Base-by-base conservation (phyloP, 2,329 filamentous ascomycete species). In the Colletotrichum musae region DNA sequence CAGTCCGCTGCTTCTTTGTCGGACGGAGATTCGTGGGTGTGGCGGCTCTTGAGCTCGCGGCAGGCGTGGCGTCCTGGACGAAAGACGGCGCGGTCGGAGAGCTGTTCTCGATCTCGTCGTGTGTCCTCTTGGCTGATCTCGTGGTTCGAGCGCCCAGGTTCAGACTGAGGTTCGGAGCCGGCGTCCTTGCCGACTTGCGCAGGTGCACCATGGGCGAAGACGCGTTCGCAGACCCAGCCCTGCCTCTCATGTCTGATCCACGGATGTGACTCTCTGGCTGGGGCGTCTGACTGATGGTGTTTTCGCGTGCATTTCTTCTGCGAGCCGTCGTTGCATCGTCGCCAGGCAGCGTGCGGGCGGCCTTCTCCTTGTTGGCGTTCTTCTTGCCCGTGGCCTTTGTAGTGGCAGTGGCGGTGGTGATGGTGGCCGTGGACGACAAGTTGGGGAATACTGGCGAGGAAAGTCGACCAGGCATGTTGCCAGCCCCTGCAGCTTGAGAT, bases 1-100 rank as follows among this genome's bases (percentile, higher is more conserved):
- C 89, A 61, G 85, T 86, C 77, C 89, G 87, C 58, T 85, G 82
- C 79, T 87, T 91, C 84, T 91, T 91, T 69, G 83, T 80, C 39
- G 88, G 84, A 48, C 87, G 87, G 63, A 86, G 82, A 51, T 85
- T 82, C 63, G 80, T 83, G 6, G 90, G 90, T 39, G 90, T 92
- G 64, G 84, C 87, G 64, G 88, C 88, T 73, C 90, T 87, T 39
- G 89, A 91, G 72, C 82, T 85, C 54, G 83, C 80, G 75, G 83
- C 70, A 77, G 84, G 78, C 80, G 84, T 77, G 75, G 79, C 76
- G 52, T 86, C 84, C n/a, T 80, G 80, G 62, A 83, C 81, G 73
- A 87, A 85, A 53, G 83, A 84, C 60, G 84, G 81, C 16, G 84
- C 78, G 16, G 84, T 84, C 2, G 89, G 88, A 54, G 89, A 90